Percentiles rank a stretch among this genome's conserved stretches.
Evolutionary conservation across 257 asterid genomes (phyloP).

Genomic region (Solanum etuberosum): DNA sequence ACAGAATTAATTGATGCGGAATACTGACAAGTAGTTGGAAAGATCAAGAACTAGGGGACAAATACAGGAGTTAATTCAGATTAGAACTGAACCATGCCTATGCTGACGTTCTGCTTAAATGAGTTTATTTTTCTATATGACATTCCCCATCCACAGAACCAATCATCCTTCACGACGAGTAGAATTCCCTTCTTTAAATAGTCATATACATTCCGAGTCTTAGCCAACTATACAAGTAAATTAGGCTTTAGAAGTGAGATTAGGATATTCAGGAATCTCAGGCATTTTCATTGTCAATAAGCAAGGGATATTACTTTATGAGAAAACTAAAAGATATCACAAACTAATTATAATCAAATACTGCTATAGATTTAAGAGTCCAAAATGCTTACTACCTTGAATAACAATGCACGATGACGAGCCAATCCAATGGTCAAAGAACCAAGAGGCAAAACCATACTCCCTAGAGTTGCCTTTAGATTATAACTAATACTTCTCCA

Average conservation of each 20-base stretch:
- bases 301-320: not conserved
- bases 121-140: not conserved
- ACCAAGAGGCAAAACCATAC: constrained; percentile 95
- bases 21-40: not conserved
- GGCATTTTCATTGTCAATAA: not conserved
- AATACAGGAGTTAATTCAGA: not conserved
- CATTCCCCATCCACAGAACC: not conserved
- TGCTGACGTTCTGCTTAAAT: not conserved
- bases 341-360: not conserved
- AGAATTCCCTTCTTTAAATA: not conserved
- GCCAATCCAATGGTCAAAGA: constrained; percentile 82
- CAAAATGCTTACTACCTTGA: constrained; percentile 54
- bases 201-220: not conserved
- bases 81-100: not conserved
- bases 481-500: constrained; percentile 62
- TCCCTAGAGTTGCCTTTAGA: constrained; percentile 61
- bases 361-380: not conserved
- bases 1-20: not conserved
- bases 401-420: constrained; percentile 95
- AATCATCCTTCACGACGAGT: not conserved
- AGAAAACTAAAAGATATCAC: not conserved
- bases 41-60: not conserved
- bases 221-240: not conserved
- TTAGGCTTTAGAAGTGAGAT: not conserved
- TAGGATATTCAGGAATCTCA: not conserved